A percentile compares a stretch with the other conserved stretches of the same genome.
Evolutionary conservation across 345 rosid genomes (phyloP).

Genomic region (Hibiscus mutabilis): DNA sequence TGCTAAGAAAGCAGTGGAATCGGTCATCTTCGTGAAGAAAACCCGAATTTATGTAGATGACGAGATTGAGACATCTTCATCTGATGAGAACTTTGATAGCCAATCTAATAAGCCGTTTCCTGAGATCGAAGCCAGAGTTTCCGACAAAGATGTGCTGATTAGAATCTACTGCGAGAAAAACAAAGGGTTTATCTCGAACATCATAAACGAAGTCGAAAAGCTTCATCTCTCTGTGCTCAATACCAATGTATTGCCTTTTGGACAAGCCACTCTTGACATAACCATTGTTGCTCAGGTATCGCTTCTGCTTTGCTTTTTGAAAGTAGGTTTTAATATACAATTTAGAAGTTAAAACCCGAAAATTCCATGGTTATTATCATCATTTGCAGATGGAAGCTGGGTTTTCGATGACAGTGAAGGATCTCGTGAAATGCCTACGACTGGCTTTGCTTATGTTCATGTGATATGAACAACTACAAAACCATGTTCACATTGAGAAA

Average conservation of each 20-base stretch:
- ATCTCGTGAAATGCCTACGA: conserved; percentile 48
- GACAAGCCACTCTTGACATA: conserved; percentile 49
- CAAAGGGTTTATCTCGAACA: conserved; percentile 30
- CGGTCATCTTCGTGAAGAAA: conserved; percentile 45
- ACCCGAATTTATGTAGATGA: conserved; percentile 32
- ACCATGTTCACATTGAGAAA: neutral
- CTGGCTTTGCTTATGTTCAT: conserved; percentile 32
- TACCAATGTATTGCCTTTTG: conserved; percentile 48
- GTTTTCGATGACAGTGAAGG: conserved; percentile 33
- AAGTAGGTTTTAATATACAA: neutral
- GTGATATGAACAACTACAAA: conserved; percentile 9
- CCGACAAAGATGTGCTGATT: conserved; percentile 48
- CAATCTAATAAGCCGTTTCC: conserved; percentile 29
- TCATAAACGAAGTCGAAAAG: conserved; percentile 46
- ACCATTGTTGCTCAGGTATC: conserved; percentile 64
- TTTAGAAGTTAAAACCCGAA: neutral
- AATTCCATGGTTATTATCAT: neutral
- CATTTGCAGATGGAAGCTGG: conserved; percentile 58
- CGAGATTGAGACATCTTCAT: conserved; percentile 35
- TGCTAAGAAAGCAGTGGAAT: conserved; percentile 39
- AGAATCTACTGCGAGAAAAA: conserved; percentile 58
- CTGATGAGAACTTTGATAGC: conserved; percentile 24
- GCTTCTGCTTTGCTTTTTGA: too few species aligned
- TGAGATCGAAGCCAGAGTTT: conserved; percentile 63
- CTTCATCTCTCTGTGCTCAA: conserved; percentile 36